Evolutionary conservation across 2,329 filamentous ascomycete genomes (phyloP).

Genomic region (Bretziella fagacearum): DNA sequence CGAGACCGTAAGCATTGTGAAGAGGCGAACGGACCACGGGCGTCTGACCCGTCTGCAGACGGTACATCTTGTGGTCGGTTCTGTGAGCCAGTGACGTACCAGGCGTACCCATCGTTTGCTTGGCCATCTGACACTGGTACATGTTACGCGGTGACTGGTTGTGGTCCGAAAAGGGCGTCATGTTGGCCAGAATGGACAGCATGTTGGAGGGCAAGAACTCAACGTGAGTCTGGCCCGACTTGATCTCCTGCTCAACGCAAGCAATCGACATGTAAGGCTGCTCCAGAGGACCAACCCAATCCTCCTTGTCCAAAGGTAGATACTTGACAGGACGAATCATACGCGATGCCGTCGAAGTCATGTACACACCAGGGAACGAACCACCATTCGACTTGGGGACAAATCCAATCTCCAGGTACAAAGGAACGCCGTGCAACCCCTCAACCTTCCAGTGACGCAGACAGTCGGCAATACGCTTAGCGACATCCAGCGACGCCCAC

Average conservation of each 20-base stretch:
- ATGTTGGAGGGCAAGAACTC: slow-evolving; percentile 93
- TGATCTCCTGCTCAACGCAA: slow-evolving; percentile 70
- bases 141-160: slow-evolving; percentile 98
- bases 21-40: slow-evolving; percentile 82
- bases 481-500: slow-evolving; percentile 75
- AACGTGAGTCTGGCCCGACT: slow-evolving; percentile 83
- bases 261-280: slow-evolving; percentile 98
- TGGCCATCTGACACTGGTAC: slow-evolving; percentile 99
- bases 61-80: slow-evolving; percentile 95
- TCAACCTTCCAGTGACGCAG: slow-evolving; percentile 92
- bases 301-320: slow-evolving; percentile 66
- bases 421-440: slow-evolving; percentile 61
- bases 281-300: slow-evolving; percentile 83
- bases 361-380: slow-evolving; percentile 92
- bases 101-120: slow-evolving; percentile 97
- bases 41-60: slow-evolving; percentile 87
- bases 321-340: slow-evolving; percentile 92
- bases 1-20: slow-evolving; percentile 89
- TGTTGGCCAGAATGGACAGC: slow-evolving; percentile 90
- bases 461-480: slow-evolving; percentile 65
- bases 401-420: slow-evolving; percentile 79
- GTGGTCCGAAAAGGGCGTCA: slow-evolving; percentile 97
- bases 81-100: slow-evolving; percentile 69
- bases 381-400: slow-evolving; percentile 75
- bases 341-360: slow-evolving; percentile 68